Base-by-base conservation (phyloP, 352 stramenopile species). In the Phytophthora megakarya region DNA sequence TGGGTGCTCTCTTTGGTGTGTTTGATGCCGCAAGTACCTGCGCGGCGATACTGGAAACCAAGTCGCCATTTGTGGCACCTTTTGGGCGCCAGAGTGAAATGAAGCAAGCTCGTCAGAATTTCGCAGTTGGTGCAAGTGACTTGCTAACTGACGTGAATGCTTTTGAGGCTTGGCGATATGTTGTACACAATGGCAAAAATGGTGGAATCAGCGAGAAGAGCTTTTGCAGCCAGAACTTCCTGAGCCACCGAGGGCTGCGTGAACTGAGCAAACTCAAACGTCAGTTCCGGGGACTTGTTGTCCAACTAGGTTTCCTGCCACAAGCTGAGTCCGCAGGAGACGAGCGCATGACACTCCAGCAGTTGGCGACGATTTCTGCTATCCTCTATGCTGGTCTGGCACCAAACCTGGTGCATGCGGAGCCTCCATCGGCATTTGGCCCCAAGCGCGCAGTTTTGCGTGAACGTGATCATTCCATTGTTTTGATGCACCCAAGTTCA, bases 1-100 rank as follows among this genome's bases (percentile, higher is more conserved):
- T 97, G 43, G 97, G 94, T 15, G 86, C 89, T 43, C 70, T 99
- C 11, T 98, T 99, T 54, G 71, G 81, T 16, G 98, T 95, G 37
- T 85, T 84, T 57, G 90, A 88, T 30, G 70, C 76, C 0, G 70
- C 89, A 3, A 80, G 82, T 12, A 89, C 86, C 1, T 88, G 84
- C 39, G 87, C 84, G 0, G 87, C 87, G 9, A 75, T 94, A 3
- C 57, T 95, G 12, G 85, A 94, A 48, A 90, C 83, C 18, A 89
- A 89, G 45, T 93, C 83, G n/a, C 87, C 84, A 42, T 95, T 95
- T 52, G 80, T 92, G 8, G 82, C 84, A 16, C 85, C 85, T 10
- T 90, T 89, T 42, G 86, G 84, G 11, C 72, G 75, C 25, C 81
- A 91, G 42, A 77, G 54, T 44, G 83, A 92, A 18, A 88, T 91